Conservation (phyloP, 139 green algal genomes). For the Spirogloea muscicola region DNA sequence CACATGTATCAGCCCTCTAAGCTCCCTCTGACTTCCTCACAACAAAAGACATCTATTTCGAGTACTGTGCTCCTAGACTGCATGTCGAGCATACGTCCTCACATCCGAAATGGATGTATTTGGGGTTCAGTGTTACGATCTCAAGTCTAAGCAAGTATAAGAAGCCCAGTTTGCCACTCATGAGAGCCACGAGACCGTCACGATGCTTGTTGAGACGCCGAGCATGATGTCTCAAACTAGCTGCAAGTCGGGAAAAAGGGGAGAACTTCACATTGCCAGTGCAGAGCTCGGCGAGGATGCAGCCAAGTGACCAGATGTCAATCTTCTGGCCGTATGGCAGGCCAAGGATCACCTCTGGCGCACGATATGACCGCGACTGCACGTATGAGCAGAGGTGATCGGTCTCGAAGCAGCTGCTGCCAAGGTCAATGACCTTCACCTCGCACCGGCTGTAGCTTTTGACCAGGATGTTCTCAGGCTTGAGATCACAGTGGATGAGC, state of each 20-base stretch:
- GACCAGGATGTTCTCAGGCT: slow-evolving; percentile 97
- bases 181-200: no score
- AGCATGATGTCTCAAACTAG: no score
- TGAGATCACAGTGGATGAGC: slow-evolving; percentile 93
- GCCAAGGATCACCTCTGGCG: slow-evolving; percentile 91
- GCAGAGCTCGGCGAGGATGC: slow-evolving; percentile 91
- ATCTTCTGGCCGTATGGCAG: slow-evolving; percentile 71
- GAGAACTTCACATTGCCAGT: slow-evolving; percentile 65
- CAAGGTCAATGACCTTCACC: slow-evolving; percentile 88
- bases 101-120: no score
- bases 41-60: no score
- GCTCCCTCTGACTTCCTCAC: no score
- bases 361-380: slow-evolving; percentile 85
- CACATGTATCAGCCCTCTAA: neutral
- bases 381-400: slow-evolving; percentile 90
- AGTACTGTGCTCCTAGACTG: no score
- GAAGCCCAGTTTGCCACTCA: no score
- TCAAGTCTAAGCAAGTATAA: no score
- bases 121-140: no score
- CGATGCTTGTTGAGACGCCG: no score
- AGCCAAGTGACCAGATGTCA: slow-evolving; percentile 93
- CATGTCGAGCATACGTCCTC: no score
- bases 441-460: slow-evolving; percentile 74
- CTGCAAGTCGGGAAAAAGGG: no score
- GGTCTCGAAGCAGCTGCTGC: slow-evolving; percentile 84